These are phyloP conservation scores for Candida piceae DNA, from an alignment of 805 yeast species.

Conservation along the genomic window DNA sequence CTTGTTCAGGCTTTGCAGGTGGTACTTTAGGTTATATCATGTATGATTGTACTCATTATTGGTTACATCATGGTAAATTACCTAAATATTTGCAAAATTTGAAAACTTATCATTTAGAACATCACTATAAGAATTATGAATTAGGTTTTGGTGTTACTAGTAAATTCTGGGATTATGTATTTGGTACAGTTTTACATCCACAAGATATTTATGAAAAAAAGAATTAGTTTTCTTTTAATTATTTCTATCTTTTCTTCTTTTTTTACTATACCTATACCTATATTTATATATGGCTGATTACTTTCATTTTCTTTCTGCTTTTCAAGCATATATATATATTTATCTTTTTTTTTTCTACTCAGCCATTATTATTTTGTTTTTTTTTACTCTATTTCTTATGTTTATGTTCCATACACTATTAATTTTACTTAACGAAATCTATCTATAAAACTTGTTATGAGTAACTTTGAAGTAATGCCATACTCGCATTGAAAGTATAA, in stretches of 20 bases:
- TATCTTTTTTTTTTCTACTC: background rate
- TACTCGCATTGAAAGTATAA: constrained; percentile 13
- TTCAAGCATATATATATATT: too few species aligned
- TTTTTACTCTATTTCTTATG: background rate
- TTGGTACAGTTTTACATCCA: constrained; percentile 69
- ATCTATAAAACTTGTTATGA: too few species aligned
- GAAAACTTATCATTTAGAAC: constrained; percentile 92
- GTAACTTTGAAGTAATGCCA: constrained; percentile 11
- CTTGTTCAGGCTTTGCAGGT: constrained; percentile 93
- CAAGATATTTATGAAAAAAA: constrained; percentile 40
- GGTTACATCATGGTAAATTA: constrained; percentile 81
- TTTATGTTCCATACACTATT: background rate
- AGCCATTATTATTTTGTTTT: background rate
- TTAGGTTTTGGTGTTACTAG: constrained; percentile 95
- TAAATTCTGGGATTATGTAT: constrained; percentile 89
- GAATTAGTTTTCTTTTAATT: constrained; percentile 16
- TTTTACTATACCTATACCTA: background rate
- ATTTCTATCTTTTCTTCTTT: background rate
- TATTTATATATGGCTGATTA: too few species aligned
- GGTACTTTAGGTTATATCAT: constrained; percentile 89
- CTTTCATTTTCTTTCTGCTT: too few species aligned
- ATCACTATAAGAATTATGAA: constrained; percentile 95
- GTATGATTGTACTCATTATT: constrained; percentile 93
- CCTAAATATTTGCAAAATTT: constrained; percentile 73
- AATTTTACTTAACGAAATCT: too few species aligned